Base-by-base conservation (phyloP, 2,329 filamentous ascomycete species). In the Chaetomiaceae sp. region DNA sequence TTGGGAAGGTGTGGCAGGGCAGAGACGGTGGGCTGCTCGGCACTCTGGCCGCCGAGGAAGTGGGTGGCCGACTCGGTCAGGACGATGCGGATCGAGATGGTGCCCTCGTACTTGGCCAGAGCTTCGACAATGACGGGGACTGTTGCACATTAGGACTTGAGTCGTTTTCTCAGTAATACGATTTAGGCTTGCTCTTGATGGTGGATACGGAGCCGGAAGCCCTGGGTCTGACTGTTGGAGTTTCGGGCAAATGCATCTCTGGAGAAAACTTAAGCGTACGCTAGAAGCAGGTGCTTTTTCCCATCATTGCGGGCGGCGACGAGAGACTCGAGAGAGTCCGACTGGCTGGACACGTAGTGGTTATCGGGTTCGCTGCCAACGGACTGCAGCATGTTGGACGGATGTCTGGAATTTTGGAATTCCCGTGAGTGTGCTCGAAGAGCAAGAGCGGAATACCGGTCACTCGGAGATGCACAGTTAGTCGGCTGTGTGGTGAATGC, bases 1-100 rank as follows among this genome's bases (percentile, higher is more conserved):
- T 86, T 85, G 3, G 83, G 80, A 5, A 88, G 68, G 3, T 68
- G 60, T 12, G 72, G 68, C 4, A 96, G 70, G 0, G 77, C 68
- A 0, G 74, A 69, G 2, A 93, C 66, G 0, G 76, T 72, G 0
- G 91, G 89, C 66, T 96, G 89, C 67, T 96, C 91, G 3, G 68
- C 64, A 30, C 82, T 81, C 65, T 95, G 88, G 23, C 86, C 87
- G 12, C 74, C 73, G 0, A 97, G 81, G 66, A 97, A 97, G 25
- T 83, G 76, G 20, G 77, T 70, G 0, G 92, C 87, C 1, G 85
- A 82, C 27, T 78, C 68, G 3, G 90, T 95, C 53, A 97, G 76
- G 53, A 97, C 72, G 47, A 97, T 72, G n/a, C 90, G 86, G 66
- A 97, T 89, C 9, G 88, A 89, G 50, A 96, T 73, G 42, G 70